Evolutionary conservation across 768 basidiomycete species (phyloP).

Genomic region (Serendipita sp.): DNA sequence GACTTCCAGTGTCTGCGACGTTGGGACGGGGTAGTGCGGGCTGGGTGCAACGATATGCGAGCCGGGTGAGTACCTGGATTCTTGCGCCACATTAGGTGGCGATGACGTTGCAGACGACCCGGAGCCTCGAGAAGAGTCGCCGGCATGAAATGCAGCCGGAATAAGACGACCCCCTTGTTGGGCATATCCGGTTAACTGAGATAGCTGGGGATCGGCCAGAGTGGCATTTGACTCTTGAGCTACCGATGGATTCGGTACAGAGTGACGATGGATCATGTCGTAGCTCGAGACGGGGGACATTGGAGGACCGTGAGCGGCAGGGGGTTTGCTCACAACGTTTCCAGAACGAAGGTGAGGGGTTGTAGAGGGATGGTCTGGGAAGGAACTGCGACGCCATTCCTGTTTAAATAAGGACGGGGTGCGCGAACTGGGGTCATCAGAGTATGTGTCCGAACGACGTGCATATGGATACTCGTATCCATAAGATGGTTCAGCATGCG

Average conservation of each 20-base stretch:
- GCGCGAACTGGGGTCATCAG: not conserved
- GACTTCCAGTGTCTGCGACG: not conserved
- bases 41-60: not conserved
- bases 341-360: not conserved
- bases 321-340: not conserved
- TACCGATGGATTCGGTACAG: not conserved
- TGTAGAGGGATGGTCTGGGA: not conserved
- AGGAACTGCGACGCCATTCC: slow-evolving; percentile 1
- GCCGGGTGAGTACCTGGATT: not conserved
- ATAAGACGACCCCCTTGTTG: not conserved
- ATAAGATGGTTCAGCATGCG: not conserved
- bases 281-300: not conserved
- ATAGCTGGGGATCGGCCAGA: not conserved
- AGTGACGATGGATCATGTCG: not conserved
- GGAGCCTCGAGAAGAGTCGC: not conserved
- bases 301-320: not conserved
- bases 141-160: not conserved
- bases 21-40: not conserved
- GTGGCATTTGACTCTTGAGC: not conserved
- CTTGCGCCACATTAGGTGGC: not conserved
- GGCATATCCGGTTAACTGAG: not conserved
- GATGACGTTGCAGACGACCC: not conserved
- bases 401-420: not conserved
- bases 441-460: not conserved
- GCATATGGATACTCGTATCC: not conserved